Evolutionary conservation across 1,284 basidiomycete species (phyloP), one percentile per base, ranked within the genome.

Genomic region (Cryptococcus sp.): DNA sequence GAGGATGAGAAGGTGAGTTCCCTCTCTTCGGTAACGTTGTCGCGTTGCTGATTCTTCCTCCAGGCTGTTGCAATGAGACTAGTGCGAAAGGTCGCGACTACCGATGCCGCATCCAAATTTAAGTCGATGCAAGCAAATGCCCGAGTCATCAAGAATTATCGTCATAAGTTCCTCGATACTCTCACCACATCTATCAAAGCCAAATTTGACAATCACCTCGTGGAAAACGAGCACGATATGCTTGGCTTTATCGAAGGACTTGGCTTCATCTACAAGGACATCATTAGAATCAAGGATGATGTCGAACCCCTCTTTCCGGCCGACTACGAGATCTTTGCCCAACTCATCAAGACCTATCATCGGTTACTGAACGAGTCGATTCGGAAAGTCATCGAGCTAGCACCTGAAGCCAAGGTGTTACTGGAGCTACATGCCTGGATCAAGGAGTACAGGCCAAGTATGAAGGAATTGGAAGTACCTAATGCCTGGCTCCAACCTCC

Each of bases 121-220:
- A 88, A 84, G 69, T 91, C 88, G 10, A 84, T 91, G 80, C 87
- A 91, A 73, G 93, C 92, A 43, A 88, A 94, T 61, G 90, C 92
- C 7, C 86, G 94, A 48, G 81, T 91, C 39, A 87, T 98, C 75
- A 98, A 98, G 76, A 89, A 97, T 72, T 98, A 98, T 74, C 85
- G 92, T 11, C 86, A 88, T 56, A 97, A 93, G 72, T 83, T 97
- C 56, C 82, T 85, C 56, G 88, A 89, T 64, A 81, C 82, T 24
- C 87, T 98, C 70, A 79, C 83, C 2, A 82, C 86, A 16, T 85
- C 88, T 2, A 88, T 94, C 57, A 82, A 84, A 56, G 78, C 78
- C 39, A 82, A 84, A 52, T 91, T 96, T 63, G 81, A 86, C 7
- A 80, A 81, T 21, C 84, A 84, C 16, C 89, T 85, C 69, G 74